A percentile compares a stretch with the other conserved stretches of the same genome.
Evolutionary conservation across 768 basidiomycete genomes (phyloP).

Genomic region (Leucogyrophana mollusca): DNA sequence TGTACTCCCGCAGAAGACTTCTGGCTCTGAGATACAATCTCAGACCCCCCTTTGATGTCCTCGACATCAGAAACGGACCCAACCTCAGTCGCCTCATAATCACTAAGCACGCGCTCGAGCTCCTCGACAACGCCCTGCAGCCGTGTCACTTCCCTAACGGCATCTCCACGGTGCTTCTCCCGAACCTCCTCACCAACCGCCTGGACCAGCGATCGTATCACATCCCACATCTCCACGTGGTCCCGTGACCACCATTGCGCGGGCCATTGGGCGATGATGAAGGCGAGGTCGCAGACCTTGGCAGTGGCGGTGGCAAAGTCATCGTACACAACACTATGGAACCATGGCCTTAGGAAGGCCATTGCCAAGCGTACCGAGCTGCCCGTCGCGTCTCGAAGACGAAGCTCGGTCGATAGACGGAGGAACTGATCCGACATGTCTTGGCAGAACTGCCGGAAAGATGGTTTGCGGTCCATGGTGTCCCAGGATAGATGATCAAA

Average conservation of each 20-base stretch:
- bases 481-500: slow-evolving; percentile 51
- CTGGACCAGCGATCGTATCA: slow-evolving; percentile 57
- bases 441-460: slow-evolving; percentile 70
- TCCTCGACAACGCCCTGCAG: slow-evolving; percentile 51
- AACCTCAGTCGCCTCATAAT: slow-evolving; percentile 34
- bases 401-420: slow-evolving; percentile 50
- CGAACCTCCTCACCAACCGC: slow-evolving; percentile 67
- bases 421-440: slow-evolving; percentile 65
- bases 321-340: slow-evolving; percentile 47
- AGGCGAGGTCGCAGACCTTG: slow-evolving; percentile 42
- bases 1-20: no score
- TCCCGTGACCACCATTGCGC: slow-evolving; percentile 67
- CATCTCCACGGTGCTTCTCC: slow-evolving; percentile 42
- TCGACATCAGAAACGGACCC: slow-evolving; percentile 18
- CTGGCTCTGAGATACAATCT: slow-evolving; percentile 5
- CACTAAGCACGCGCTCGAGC: slow-evolving; percentile 44
- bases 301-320: slow-evolving; percentile 38
- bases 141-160: slow-evolving; percentile 44
- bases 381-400: slow-evolving; percentile 63
- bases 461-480: slow-evolving; percentile 55
- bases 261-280: slow-evolving; percentile 62
- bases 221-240: slow-evolving; percentile 58
- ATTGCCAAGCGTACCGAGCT: slow-evolving; percentile 68
- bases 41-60: slow-evolving; percentile 12
- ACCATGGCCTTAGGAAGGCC: slow-evolving; percentile 68